Evolutionary conservation across 495 filamentous ascomycete genomes (phyloP).

Genomic region (Bombardia bombarda): DNA sequence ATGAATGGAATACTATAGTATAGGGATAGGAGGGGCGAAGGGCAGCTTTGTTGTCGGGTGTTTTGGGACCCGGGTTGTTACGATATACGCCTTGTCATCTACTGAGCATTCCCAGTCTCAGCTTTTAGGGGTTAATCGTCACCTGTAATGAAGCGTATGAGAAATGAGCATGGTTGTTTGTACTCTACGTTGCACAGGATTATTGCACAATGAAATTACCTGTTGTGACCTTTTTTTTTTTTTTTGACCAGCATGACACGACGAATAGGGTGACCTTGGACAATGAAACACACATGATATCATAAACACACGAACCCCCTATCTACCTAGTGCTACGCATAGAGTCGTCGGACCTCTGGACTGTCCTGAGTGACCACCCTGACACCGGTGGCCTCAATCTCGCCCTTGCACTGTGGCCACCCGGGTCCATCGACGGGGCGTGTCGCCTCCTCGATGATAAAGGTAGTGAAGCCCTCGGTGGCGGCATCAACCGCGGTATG

Average conservation of each 20-base stretch:
- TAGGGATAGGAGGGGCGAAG: neutral
- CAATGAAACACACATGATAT: neutral
- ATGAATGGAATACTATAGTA: neutral
- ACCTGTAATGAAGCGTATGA: conserved; percentile 2
- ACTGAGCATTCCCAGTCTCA: neutral
- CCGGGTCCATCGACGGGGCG: conserved; percentile 52
- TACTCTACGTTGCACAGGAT: neutral
- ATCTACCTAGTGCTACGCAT: neutral
- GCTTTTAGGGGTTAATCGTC: neutral
- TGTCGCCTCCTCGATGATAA: conserved; percentile 71
- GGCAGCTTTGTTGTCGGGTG: too few relatives aligned
- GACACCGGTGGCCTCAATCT: conserved; percentile 44
- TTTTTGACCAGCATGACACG: neutral
- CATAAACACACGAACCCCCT: too few relatives aligned
- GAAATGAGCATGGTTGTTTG: conserved; percentile 2
- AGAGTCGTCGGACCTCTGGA: conserved; percentile 31
- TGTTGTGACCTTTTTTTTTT: neutral
- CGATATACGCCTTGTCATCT: too few relatives aligned
- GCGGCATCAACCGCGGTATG: conserved; percentile 69
- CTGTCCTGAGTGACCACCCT: conserved; percentile 35
- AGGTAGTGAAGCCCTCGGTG: conserved; percentile 67
- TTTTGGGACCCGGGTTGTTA: too few relatives aligned
- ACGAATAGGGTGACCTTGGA: too few relatives aligned
- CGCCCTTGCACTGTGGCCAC: conserved; percentile 50
- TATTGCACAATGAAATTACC: neutral